Conservation (phyloP, 73 alveolate genomes). For the Paramecium caudatum region DNA sequence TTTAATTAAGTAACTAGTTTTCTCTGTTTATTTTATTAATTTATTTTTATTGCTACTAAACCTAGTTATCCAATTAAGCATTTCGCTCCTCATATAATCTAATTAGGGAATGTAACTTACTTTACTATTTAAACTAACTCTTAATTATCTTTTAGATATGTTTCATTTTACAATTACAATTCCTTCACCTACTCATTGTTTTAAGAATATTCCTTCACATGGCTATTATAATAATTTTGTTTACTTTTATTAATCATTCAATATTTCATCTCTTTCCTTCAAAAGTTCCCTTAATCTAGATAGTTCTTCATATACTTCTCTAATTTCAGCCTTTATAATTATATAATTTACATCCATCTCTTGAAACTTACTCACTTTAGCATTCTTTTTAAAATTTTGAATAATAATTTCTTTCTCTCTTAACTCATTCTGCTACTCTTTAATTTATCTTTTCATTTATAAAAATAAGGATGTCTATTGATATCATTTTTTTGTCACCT, state of each 20-base stretch:
- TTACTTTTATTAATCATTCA: not conserved
- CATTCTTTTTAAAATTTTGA: slow-evolving; percentile 45
- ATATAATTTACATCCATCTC: not conserved
- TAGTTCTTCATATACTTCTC: slow-evolving; percentile 59
- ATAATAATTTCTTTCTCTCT: slow-evolving; percentile 19
- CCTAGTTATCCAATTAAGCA: not conserved
- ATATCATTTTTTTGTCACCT: not conserved
- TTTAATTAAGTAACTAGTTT: not conserved
- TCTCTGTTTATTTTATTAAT: slow-evolving; percentile 20
- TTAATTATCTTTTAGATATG: not conserved
- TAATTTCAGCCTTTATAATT: slow-evolving; percentile 48
- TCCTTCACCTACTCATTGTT: not conserved
- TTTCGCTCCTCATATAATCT: slow-evolving; percentile 56
- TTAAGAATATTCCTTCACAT: not conserved
- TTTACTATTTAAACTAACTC: slow-evolving; percentile 52
- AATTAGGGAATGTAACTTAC: not conserved
- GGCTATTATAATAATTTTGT: slow-evolving; percentile 27
- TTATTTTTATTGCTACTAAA: not conserved
- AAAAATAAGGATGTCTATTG: slow-evolving; percentile 37
- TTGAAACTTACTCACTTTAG: slow-evolving; percentile 61
- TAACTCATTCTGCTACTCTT: slow-evolving; percentile 18
- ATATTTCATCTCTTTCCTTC: not conserved
- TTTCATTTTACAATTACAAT: not conserved
- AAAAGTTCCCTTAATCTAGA: slow-evolving; percentile 38
- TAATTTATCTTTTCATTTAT: slow-evolving; percentile 51